Evolutionary conservation across 1,284 basidiomycete species (phyloP).

Genomic region (Ceratobasidium sp.): DNA sequence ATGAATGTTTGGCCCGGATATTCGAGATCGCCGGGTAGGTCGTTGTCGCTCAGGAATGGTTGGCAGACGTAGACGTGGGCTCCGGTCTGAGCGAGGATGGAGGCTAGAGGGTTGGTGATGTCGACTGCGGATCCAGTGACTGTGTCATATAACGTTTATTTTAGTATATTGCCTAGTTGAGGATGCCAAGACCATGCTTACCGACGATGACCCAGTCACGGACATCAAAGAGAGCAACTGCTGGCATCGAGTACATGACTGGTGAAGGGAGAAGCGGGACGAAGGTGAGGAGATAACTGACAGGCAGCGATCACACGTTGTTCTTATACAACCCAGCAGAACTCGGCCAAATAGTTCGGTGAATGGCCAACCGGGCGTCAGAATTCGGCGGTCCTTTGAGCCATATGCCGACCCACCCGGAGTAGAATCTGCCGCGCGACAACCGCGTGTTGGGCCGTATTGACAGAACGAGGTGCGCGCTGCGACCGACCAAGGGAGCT

Average conservation of each 20-base stretch:
- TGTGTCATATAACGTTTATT: background rate
- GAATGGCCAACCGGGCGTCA: constrained; percentile 23
- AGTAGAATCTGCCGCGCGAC: constrained; percentile 23
- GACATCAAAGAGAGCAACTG: constrained; percentile 30
- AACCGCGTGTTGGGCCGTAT: constrained; percentile 14
- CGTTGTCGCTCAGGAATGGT: constrained; percentile 42
- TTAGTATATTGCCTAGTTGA: constrained; percentile 7
- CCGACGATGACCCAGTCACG: constrained; percentile 38
- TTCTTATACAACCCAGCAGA: constrained; percentile 15
- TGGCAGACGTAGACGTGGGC: constrained; percentile 41
- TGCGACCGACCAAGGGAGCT: background rate
- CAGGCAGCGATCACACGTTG: background rate
- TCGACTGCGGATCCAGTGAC: constrained; percentile 37
- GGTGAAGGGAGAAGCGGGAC: background rate
- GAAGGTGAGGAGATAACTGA: constrained; percentile 7
- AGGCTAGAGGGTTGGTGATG: constrained; percentile 29
- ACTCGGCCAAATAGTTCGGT: constrained; percentile 25
- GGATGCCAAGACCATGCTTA: background rate
- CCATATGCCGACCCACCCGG: constrained; percentile 5
- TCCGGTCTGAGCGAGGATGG: constrained; percentile 20
- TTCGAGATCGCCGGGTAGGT: constrained; percentile 34
- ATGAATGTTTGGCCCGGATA: constrained; percentile 36
- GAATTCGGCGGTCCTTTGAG: background rate
- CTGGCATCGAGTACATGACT: constrained; percentile 6
- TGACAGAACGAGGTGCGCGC: constrained; percentile 7